Evolutionary conservation across 306 rosid species (phyloP), one percentile per base, ranked within the genome.

Genomic region (Casuarina glauca): DNA sequence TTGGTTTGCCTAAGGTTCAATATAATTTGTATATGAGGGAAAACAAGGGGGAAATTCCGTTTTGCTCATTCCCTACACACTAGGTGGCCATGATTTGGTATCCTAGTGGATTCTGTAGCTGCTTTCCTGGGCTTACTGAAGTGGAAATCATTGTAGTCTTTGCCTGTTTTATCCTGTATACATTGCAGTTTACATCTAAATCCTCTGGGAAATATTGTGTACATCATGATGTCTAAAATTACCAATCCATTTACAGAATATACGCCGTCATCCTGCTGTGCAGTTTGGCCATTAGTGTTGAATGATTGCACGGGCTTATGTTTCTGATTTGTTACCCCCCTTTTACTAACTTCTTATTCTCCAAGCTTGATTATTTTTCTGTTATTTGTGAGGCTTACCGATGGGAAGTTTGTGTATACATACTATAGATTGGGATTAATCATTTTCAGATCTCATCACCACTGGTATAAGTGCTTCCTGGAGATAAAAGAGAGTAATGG

Each of bases 401-500:
- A 41, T 12, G 4, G 45, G 78, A 69, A 58, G 20, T 42, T 12
- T 43, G 36, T 68, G 16, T 8, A 52, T 69, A 44, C 45, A 54
- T 61, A 26, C 57, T 67, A 32, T 69, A 72, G 35, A 54, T 63
- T 75, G 12, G n/a, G 53, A 73, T 52, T 16, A 67, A 63, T 42
- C 45, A 41, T 44, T n/a, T 72, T 39, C 73, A 52, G 45, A 17
- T 43, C 41, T 79, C 54, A 58, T 58, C 13, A 2, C 26, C 16
- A 58, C 26, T 68, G 53, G n/a, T 70, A 36, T 64, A 20, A 74
- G 9, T 53, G 54, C 55, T 54, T 69, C 32, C 15, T 16, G 54
- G 63, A 76, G 70, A 57, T 50, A 46, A 45, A 78, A 78, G 61
- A 49, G 44, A 60, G 69, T 32, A 26, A 42, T 75, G 78, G n/a